Percentiles rank a stretch among this genome's conserved stretches.
Conservation (phyloP, 176 grass and related monocot species). For the Bromus sterilis region DNA sequence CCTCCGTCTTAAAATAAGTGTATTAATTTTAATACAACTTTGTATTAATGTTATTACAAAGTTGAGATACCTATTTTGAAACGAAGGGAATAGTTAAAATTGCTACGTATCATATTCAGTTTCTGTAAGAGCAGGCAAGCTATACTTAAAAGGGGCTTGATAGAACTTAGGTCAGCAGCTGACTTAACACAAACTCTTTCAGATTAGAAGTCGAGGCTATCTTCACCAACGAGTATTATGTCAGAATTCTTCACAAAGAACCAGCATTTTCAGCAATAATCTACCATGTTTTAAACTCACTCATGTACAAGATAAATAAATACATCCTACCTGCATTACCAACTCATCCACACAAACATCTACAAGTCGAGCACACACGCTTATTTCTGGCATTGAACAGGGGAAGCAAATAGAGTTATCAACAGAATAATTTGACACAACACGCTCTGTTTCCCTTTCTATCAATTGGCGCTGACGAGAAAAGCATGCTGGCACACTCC, state of each 20-base stretch:
- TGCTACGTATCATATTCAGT: neutral
- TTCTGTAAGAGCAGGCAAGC: neutral
- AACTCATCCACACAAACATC: slow-evolving; percentile 27
- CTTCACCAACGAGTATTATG: neutral
- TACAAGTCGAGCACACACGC: slow-evolving; percentile 6
- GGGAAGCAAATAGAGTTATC: neutral
- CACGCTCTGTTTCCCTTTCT: neutral
- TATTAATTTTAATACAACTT: no score
- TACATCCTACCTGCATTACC: neutral
- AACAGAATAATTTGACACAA: slow-evolving; percentile 22
- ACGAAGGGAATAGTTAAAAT: no score
- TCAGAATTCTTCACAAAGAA: neutral
- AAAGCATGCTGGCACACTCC: slow-evolving; percentile 96
- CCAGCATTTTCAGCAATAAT: neutral
- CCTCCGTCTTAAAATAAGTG: no score
- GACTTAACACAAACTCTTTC: neutral
- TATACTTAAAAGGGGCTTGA: neutral
- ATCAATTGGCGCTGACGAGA: slow-evolving; percentile 81
- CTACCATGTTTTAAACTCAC: neutral
- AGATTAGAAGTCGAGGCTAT: neutral
- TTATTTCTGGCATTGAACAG: slow-evolving; percentile 16
- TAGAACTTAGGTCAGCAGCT: neutral
- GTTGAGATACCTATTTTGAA: no score
- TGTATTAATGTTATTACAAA: no score
- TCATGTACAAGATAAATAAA: neutral